Conservation (phyloP, 192 early-diverging fungal genomes). For the Backusella westeae region DNA sequence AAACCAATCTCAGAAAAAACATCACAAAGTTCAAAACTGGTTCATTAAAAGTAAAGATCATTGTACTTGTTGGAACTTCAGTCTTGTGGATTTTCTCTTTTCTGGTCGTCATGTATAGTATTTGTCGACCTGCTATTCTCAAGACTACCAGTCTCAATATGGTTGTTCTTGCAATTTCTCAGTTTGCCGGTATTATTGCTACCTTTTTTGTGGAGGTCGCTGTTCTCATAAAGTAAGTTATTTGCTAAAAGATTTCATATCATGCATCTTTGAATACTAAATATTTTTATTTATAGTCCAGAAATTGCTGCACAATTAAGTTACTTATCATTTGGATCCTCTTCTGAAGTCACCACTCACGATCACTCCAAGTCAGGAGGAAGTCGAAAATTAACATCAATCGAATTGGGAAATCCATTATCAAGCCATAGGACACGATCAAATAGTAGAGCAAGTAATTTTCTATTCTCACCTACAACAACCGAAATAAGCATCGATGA, state of each 20-base stretch:
- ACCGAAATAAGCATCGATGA: not conserved
- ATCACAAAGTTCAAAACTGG: not conserved
- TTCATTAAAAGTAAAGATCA: constrained; percentile 1
- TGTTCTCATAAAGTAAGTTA: not conserved
- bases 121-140: not conserved
- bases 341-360: not conserved
- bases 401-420: not conserved
- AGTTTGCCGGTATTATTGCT: not conserved
- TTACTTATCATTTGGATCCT: not conserved
- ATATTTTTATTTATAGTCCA: not conserved
- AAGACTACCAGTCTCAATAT: not conserved
- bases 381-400: not conserved
- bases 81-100: not conserved
- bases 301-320: not conserved
- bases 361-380: not conserved
- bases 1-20: not conserved
- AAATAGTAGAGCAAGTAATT: not conserved
- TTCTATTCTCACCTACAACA: not conserved
- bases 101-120: not conserved
- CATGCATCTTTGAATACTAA: not conserved
- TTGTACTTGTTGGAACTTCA: not conserved
- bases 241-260: not conserved
- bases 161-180: not conserved
- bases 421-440: not conserved
- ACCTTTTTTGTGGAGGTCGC: not conserved